These are phyloP conservation scores for Coniosporium apollinis DNA, from an alignment of 495 filamentous ascomycete genomes.

Conservation along the genomic window DNA sequence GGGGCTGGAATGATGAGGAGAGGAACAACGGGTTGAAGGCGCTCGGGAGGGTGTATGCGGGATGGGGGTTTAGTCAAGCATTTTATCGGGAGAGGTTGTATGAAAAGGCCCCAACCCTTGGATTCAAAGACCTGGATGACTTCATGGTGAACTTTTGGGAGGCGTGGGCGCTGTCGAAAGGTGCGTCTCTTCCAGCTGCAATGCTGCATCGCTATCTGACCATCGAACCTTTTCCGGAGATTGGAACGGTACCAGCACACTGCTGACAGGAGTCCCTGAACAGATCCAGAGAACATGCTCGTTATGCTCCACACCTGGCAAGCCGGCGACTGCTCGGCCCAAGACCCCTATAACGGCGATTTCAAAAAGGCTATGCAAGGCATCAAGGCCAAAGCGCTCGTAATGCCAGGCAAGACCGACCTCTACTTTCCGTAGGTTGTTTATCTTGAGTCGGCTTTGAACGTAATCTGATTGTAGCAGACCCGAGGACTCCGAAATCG, in stretches of 20 bases:
- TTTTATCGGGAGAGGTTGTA: conserved; percentile 54
- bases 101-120: conserved; percentile 38
- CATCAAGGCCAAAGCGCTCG: conserved; percentile 50
- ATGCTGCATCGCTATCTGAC: neutral
- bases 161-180: conserved; percentile 48
- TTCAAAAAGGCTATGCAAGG: conserved; percentile 46
- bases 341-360: conserved; percentile 46
- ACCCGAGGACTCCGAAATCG: conserved; percentile 52
- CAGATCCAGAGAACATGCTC: conserved; percentile 51
- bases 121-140: conserved; percentile 46
- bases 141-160: conserved; percentile 63
- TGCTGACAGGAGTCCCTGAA: neutral
- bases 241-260: no score
- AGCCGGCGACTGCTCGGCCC: conserved; percentile 43
- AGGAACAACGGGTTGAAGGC: conserved; percentile 47
- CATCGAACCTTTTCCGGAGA: no score
- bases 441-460: neutral
- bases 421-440: conserved; percentile 51
- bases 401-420: conserved; percentile 49
- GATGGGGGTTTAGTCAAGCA: conserved; percentile 58
- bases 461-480: conserved; percentile 20
- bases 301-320: conserved; percentile 63
- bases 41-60: conserved; percentile 54
- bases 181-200: conserved; percentile 14
- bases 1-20: conserved; percentile 38